Evolutionary conservation across 345 rosid genomes (phyloP), one percentile per base, ranked within the genome.

Genomic region (Alliaria petiolata): DNA sequence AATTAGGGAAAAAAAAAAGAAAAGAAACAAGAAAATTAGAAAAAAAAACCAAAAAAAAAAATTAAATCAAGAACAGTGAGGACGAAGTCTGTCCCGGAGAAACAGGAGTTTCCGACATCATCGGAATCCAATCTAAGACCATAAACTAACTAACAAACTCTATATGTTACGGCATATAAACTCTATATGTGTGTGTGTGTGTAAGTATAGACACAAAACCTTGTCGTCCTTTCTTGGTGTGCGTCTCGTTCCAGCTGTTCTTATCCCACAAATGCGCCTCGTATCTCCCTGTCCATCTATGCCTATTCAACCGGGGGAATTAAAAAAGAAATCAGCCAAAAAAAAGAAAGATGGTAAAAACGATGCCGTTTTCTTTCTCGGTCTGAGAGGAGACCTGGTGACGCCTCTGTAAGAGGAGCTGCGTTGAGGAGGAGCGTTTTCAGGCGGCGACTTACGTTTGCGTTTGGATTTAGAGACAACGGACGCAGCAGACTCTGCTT

Each of bases 201-300:
- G 40, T 59, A 54, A 39, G 42, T 30, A 43, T 8, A 15, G 36
- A 62, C 34, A 59, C 74, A 6, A 36, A 22, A 85, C 97, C 97
- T 86, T 90, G 97, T 54, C 92, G 60, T 15, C 97, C 97, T 84
- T 86, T 90, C 82, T 86, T 90, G 80, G 84, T 86, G 47, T 86
- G 95, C 3, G 97, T 80, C 65, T 85, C 93, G 69, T 88, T 90
- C 95, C 95, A 90, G 76, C 90, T 78, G 66, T 86, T 86, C 81
- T 88, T 90, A 69, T 90, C 95, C 97, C 95, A 85, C 72, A 90
- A 70, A 80, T 90, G 95, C 61, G 95, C 97, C 71, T 90, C 95
- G 61, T 85, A 88, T 53, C 95, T 82, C 15, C 97, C 92, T 0
- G 95, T 90, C 95, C 97, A 88, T 74, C 97, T 81, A 76, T 90